These are phyloP conservation scores for Ophiostoma sp. DNA, from an alignment of 2,329 filamentous ascomycete genomes.

Conservation along the genomic window DNA sequence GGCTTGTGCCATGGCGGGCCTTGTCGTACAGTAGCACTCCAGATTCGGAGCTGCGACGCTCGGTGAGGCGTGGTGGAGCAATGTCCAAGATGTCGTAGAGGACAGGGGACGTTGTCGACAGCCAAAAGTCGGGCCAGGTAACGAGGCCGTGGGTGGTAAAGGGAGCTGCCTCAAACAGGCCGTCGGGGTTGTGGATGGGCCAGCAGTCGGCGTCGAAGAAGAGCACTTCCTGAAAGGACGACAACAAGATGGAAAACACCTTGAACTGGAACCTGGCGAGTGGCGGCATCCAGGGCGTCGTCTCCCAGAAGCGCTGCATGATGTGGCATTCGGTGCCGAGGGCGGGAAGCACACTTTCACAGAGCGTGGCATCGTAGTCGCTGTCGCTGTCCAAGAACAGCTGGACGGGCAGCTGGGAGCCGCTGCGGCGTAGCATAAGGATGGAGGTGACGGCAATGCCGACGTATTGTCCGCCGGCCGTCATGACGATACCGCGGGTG, in stretches of 20 bases:
- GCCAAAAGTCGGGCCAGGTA: slow-evolving; percentile 59
- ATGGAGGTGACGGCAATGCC: slow-evolving; percentile 52
- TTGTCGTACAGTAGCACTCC: slow-evolving; percentile 53
- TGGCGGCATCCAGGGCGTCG: slow-evolving; percentile 28
- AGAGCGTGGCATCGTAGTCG: slow-evolving; percentile 38
- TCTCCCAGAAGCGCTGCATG: slow-evolving; percentile 36
- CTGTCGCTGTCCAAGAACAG: slow-evolving; percentile 39
- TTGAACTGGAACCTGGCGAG: slow-evolving; percentile 56
- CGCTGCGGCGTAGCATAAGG: slow-evolving; percentile 52
- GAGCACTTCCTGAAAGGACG: slow-evolving; percentile 58
- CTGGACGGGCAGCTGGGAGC: slow-evolving; percentile 50
- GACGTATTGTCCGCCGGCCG: slow-evolving; percentile 49
- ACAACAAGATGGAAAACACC: slow-evolving; percentile 57
- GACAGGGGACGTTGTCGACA: slow-evolving; percentile 42
- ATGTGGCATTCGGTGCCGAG: slow-evolving; percentile 39
- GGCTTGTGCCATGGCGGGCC: slow-evolving; percentile 45
- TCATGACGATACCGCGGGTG: slow-evolving; percentile 52
- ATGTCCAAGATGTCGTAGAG: slow-evolving; percentile 47
- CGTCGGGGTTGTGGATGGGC: slow-evolving; percentile 42
- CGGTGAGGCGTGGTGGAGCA: slow-evolving; percentile 36
- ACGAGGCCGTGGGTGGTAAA: slow-evolving; percentile 55
- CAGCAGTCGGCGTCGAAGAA: slow-evolving; percentile 61
- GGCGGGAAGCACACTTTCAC: slow-evolving; percentile 35
- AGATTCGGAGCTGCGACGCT: slow-evolving; percentile 46
- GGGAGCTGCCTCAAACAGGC: slow-evolving; percentile 52